These are phyloP conservation scores for Silene uniflora DNA, from an alignment of 148 eudicot genomes.

Conservation along the genomic window DNA sequence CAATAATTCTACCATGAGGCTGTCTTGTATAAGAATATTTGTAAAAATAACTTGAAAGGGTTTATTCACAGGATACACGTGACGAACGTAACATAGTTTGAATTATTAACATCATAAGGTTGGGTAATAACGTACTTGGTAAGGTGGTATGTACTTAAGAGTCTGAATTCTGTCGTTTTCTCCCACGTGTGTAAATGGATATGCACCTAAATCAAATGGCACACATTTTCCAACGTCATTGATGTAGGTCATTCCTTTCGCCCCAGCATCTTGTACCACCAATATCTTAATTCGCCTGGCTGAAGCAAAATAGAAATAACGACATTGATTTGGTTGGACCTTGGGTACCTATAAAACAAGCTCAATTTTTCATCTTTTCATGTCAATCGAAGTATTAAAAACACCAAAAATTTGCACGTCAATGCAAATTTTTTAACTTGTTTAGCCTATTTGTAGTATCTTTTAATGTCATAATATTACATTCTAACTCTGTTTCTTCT, in stretches of 20 bases:
- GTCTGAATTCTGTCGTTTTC: constrained; percentile 37
- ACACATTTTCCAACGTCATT: constrained; percentile 30
- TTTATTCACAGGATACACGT: background rate
- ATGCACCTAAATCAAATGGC: constrained; percentile 54
- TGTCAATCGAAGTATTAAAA: background rate
- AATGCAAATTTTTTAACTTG: background rate
- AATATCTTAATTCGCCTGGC: constrained; percentile 52
- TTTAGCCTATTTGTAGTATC: background rate
- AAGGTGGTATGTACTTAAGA: constrained; percentile 56
- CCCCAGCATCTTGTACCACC: constrained; percentile 58
- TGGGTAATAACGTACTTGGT: constrained; percentile 35
- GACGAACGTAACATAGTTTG: background rate
- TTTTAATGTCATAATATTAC: background rate
- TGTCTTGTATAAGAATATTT: background rate
- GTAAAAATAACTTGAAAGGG: background rate
- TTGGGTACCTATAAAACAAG: background rate
- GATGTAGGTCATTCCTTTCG: constrained; percentile 52
- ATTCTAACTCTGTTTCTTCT: background rate
- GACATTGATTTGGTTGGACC: background rate
- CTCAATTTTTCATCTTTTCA: background rate
- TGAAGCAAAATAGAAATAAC: background rate
- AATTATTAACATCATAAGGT: background rate
- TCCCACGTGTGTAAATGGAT: constrained; percentile 52
- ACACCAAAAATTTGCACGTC: background rate
- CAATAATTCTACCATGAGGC: too few species aligned